These are phyloP conservation scores for Microcos paniculata DNA, from an alignment of 345 rosid species.

Conservation along the genomic window DNA sequence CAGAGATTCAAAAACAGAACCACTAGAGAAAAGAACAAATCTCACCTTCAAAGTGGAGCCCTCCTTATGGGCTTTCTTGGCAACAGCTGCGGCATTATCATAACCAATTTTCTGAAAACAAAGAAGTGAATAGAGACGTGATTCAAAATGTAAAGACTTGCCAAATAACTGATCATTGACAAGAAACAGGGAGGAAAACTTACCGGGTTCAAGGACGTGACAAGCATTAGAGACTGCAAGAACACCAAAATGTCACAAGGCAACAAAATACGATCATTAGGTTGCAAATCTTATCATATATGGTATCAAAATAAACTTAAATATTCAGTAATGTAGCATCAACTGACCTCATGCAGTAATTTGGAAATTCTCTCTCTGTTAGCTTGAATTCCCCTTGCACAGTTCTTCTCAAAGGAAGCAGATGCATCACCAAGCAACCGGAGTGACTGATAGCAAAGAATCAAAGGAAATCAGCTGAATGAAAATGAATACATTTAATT, in stretches of 20 bases:
- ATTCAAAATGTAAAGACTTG: background rate
- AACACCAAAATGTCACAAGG: slow-evolving; percentile 22
- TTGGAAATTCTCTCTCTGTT: slow-evolving; percentile 83
- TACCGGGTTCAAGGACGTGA: slow-evolving; percentile 96
- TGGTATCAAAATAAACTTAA: background rate
- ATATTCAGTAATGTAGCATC: slow-evolving; percentile 5
- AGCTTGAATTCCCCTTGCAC: slow-evolving; percentile 87
- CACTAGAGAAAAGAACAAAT: background rate
- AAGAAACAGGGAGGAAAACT: slow-evolving; percentile 33
- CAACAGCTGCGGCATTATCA: slow-evolving; percentile 98
- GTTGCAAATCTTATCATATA: background rate
- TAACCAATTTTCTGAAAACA: slow-evolving; percentile 83
- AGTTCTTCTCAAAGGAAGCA: slow-evolving; percentile 91
- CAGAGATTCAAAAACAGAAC: background rate
- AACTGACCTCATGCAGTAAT: slow-evolving; percentile 82
- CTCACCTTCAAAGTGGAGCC: slow-evolving; percentile 86
- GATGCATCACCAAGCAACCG: slow-evolving; percentile 95
- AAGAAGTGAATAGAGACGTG: slow-evolving; percentile 9
- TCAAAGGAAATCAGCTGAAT: background rate
- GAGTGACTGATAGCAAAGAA: slow-evolving; percentile 50
- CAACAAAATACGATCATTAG: slow-evolving; percentile 20
- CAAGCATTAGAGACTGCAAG: slow-evolving; percentile 94
- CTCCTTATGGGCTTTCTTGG: slow-evolving; percentile 97
- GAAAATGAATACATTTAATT: background rate
- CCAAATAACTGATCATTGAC: slow-evolving; percentile 5